Evolutionary conservation across 768 basidiomycete genomes (phyloP), one percentile per base, ranked within the genome.

Genomic region (Lentinus tigrinus): DNA sequence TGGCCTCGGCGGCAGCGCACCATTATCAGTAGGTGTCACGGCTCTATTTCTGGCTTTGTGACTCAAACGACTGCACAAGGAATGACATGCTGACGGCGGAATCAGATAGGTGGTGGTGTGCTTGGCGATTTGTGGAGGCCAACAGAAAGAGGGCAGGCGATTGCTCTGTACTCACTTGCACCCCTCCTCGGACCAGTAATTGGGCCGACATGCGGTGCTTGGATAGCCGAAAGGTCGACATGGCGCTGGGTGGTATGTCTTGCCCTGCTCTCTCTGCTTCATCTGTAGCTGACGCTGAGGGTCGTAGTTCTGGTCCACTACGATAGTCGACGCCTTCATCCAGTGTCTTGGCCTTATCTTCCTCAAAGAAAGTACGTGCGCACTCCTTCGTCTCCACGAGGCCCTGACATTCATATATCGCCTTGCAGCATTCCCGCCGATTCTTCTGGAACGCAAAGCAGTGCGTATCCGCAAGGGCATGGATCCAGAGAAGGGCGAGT

Each of bases 201-300:
- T 14, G 87, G 85, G 1, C 87, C 87, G 1, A 71, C 85, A 3
- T 81, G 81, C 23, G 87, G 85, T 4, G 83, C 82, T 23, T 87
- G 84, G 75, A 81, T 91, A 26, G 82, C 83, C 0, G 74, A 88
- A 40, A 74, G 72, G 37, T 79, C 85, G 0, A 85, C 84, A 0
- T 90, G 88, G 88, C 74, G 85, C 68, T 89, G 87, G 87, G 85
- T 87, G 28, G 83, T 82, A 69, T 40, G 82, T 75, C 4, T 37
- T 13, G 43, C 21, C 3, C 40, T 37, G 38, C 2, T 40, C n/a
- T 34, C 44, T 8, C 37, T 21, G 7, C 11, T 26, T 16, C 3
- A 26, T 13, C 21, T 6, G 4, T 24, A 23, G 10, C 14, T 23
- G 9, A 23, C 6, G 52, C 49, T 34, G 3, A 11, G 1, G 34